These are phyloP conservation scores for Arctium minus DNA, from an alignment of 129 eudicot genomes.

Conservation along the genomic window DNA sequence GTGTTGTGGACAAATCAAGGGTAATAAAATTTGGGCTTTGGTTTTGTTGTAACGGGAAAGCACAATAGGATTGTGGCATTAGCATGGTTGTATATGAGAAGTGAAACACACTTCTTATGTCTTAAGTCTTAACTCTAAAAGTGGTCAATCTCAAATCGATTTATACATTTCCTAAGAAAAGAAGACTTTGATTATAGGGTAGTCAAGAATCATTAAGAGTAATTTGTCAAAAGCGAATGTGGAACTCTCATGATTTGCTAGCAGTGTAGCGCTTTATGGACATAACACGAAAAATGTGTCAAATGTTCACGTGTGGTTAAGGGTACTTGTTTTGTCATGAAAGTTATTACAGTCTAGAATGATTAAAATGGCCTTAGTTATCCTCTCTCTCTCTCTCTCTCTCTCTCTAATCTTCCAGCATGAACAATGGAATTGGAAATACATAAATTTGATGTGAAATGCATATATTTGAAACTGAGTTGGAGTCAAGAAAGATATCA, in stretches of 20 bases:
- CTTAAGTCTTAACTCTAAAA: neutral
- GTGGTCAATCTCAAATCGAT: neutral
- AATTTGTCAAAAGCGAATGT: neutral
- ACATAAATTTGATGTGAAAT: no score
- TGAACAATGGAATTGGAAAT: neutral
- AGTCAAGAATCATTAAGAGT: neutral
- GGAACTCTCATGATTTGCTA: neutral
- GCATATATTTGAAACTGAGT: no score
- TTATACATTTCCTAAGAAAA: neutral
- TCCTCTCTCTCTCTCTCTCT: neutral
- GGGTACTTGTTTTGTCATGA: neutral
- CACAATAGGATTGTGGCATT: no score
- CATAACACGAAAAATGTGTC: neutral
- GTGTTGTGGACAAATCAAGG: neutral
- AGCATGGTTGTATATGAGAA: neutral
- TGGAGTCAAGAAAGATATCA: neutral
- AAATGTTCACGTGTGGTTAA: neutral
- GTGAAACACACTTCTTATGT: neutral
- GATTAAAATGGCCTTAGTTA: neutral
- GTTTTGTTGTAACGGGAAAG: no score
- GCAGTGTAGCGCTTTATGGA: neutral
- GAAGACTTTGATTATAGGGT: neutral
- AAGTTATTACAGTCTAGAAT: neutral
- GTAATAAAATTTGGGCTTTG: neutral
- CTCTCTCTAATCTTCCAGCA: neutral